Conservation (phyloP, 805 yeast genomes). For the Kluyveromyces aestuarii region DNA sequence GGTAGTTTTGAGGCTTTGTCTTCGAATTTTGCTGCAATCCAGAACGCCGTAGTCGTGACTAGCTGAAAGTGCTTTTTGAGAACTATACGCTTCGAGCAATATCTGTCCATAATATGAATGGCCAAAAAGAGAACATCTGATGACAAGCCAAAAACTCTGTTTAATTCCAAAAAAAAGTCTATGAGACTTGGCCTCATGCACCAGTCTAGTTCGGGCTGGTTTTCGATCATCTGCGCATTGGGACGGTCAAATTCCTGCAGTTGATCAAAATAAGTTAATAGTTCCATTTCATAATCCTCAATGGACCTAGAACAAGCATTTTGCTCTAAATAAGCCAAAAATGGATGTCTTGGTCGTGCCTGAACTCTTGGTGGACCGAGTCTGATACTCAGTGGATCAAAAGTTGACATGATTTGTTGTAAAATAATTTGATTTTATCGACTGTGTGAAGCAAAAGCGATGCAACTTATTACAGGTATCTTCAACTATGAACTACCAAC, state of each 20-base stretch:
- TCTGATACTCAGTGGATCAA: neutral
- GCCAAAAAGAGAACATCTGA: constrained; percentile 61
- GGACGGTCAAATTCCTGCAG: constrained; percentile 2
- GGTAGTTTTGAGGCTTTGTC: constrained; percentile 64
- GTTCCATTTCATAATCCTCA: constrained; percentile 35
- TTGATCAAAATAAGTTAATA: constrained; percentile 31
- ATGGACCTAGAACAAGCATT: constrained; percentile 33
- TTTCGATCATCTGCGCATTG: constrained; percentile 55
- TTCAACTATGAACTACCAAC: too few species aligned
- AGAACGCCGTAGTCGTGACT: constrained; percentile 75
- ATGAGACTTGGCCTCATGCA: constrained; percentile 68
- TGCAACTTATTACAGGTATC: too few species aligned
- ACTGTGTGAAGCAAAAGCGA: too few species aligned
- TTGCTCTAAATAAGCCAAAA: constrained; percentile 38
- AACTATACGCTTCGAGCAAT: constrained; percentile 73
- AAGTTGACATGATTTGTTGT: neutral
- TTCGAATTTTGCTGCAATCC: constrained; percentile 77
- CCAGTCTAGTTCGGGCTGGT: constrained; percentile 82
- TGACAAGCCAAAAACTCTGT: constrained; percentile 49
- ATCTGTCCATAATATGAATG: constrained; percentile 68
- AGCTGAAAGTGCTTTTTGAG: constrained; percentile 75
- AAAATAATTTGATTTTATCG: too few species aligned
- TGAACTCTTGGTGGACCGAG: constrained; percentile 11
- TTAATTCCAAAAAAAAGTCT: constrained; percentile 65
- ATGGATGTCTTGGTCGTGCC: constrained; percentile 28